Evolutionary conservation across 202 grass and related monocot genomes (phyloP), one percentile per base, ranked within the genome.

Genomic region (Bolboschoenoplectus hybrid): DNA sequence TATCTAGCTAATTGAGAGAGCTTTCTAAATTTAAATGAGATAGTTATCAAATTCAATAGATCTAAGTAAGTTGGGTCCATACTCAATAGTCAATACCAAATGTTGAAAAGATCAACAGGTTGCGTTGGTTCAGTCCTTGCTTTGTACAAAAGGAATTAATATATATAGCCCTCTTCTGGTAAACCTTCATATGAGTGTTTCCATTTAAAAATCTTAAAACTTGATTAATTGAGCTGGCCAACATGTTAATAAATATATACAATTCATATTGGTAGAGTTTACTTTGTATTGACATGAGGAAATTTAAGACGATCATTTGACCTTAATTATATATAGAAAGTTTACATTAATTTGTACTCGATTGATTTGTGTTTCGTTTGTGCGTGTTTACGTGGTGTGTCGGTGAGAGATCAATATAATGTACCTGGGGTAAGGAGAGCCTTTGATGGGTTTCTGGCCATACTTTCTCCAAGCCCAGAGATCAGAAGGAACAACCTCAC

Each of bases 381-480:
- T 20, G 8, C 9, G 19, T 19, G 70, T 26, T 9, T 11, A 26
- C 1, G 7, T 32, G 7, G 20, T 5, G 11, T 35, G 4, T 71
- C 7, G 7, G 49, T 41, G 35, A n/a, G n/a, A 76, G 72, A 76
- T 52, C 1, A 82, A 26, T 61, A 19, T 58, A 58, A 10, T 13
- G 67, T 78, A 86, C 89, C 89, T 88, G 14, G 97, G 97, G 88
- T 94, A 99, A 40, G 97, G 97, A 44, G 97, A 99, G 32, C 97
- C 97, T 84, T 96, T 99, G 88, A 99, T 96, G 5, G 97, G 97
- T 86, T 98, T 98, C 86, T 96, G 97, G 32, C 97, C 97, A 85
- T 98, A 98, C 80, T 98, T 98, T 85, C 97, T 88, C 97, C 97
- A 98, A 38, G 97, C 97, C 97, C 97, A 98, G 26, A 96, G 89